These are phyloP conservation scores for Tulasnella sp. DNA, from an alignment of 768 basidiomycete genomes.

Conservation along the genomic window DNA sequence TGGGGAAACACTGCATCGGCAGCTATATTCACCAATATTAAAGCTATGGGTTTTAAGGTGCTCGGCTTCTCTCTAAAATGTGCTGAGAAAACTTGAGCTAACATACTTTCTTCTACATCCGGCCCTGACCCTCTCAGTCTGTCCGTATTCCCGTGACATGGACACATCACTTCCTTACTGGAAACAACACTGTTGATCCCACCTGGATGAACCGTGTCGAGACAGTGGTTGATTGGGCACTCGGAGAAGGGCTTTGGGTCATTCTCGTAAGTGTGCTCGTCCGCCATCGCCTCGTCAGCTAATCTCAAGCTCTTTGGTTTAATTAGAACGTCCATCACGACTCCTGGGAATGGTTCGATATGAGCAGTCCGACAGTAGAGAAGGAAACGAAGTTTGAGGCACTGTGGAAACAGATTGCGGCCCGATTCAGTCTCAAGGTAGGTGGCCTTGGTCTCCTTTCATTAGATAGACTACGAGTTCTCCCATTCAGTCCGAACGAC, in stretches of 20 bases:
- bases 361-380: not conserved
- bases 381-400: not conserved
- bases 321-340: conserved; percentile 15
- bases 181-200: conserved; percentile 10
- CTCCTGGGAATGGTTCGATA: conserved; percentile 20
- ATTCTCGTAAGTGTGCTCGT: not conserved
- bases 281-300: no score
- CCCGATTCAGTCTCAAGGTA: not conserved
- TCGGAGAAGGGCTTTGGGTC: not conserved
- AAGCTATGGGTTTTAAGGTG: not conserved
- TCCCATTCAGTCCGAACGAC: not conserved
- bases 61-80: no score
- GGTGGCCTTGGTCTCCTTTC: no score
- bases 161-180: conserved; percentile 10
- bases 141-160: conserved; percentile 19
- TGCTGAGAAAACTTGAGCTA: no score
- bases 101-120: no score
- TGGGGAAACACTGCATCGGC: conserved; percentile 2
- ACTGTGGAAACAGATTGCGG: conserved; percentile 5
- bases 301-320: not conserved
- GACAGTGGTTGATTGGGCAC: conserved; percentile 2
- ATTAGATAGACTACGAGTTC: not conserved
- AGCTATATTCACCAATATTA: conserved; percentile 11
- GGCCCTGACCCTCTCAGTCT: not conserved
- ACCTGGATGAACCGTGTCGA: conserved; percentile 21